Evolutionary conservation across 2,329 filamentous ascomycete species (phyloP).

Genomic region (Onygenales sp.): DNA sequence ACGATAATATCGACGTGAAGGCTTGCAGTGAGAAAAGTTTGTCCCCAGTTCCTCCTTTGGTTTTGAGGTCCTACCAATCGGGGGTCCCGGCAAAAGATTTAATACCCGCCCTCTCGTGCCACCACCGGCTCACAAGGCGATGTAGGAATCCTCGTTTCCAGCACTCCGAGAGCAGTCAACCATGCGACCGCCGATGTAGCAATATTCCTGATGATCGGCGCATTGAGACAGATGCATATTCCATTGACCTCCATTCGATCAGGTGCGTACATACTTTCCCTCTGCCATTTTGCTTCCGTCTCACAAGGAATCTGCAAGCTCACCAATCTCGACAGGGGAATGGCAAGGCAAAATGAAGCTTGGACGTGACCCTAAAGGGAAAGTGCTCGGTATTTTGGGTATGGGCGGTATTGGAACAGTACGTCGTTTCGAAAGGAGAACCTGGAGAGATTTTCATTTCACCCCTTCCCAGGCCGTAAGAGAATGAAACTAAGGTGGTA

Average conservation of each 20-base stretch:
- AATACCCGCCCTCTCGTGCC: too few relatives aligned
- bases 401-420: slow-evolving; percentile 41
- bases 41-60: not conserved
- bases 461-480: not conserved
- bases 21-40: slow-evolving; percentile 39
- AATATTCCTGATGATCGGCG: slow-evolving; percentile 40
- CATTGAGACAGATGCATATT: slow-evolving; percentile 34
- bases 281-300: not conserved
- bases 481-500: not conserved
- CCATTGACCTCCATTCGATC: slow-evolving; percentile 32
- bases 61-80: not conserved
- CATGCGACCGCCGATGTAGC: slow-evolving; percentile 39
- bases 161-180: slow-evolving; percentile 37
- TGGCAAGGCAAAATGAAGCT: slow-evolving; percentile 34
- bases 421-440: slow-evolving; percentile 11
- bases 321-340: slow-evolving; percentile 17
- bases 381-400: slow-evolving; percentile 37
- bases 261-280: slow-evolving; percentile 18
- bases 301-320: not conserved
- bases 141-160: slow-evolving; percentile 32
- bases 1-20: slow-evolving; percentile 50
- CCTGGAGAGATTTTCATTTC: not conserved
- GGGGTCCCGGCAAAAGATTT: not conserved
- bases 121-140: not conserved
- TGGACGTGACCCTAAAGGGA: slow-evolving; percentile 37